Percentiles rank a stretch among this genome's conserved stretches.
These are phyloP conservation scores for Umbelopsis ramanniana DNA, from an alignment of 192 early-diverging fungal species.

Conservation along the genomic window DNA sequence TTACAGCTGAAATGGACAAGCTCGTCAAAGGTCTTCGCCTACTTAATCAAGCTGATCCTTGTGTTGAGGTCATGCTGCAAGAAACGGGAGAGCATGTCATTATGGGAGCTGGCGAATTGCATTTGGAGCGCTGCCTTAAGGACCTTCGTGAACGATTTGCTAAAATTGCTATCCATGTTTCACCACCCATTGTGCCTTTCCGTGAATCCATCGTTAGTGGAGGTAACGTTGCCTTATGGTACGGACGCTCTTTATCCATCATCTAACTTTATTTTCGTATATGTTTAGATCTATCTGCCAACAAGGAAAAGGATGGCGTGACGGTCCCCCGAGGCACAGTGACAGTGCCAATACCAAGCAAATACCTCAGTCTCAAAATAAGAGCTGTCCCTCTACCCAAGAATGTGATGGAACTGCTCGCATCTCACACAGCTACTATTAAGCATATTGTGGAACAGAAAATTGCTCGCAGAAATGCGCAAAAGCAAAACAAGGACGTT, in stretches of 20 bases:
- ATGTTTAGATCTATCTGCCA: slow-evolving; percentile 32
- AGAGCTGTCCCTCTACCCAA: slow-evolving; percentile 74
- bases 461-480: slow-evolving; percentile 30
- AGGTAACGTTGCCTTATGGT: background rate
- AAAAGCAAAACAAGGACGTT: slow-evolving; percentile 25
- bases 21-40: slow-evolving; percentile 86
- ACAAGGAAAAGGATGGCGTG: slow-evolving; percentile 51
- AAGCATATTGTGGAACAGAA: slow-evolving; percentile 58
- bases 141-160: slow-evolving; percentile 96
- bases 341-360: slow-evolving; percentile 61
- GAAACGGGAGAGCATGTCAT: slow-evolving; percentile 98
- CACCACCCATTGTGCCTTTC: slow-evolving; percentile 96
- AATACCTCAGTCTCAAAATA: slow-evolving; percentile 62
- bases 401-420: slow-evolving; percentile 61
- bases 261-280: too few species aligned
- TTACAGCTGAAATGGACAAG: slow-evolving; percentile 74
- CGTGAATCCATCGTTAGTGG: slow-evolving; percentile 83
- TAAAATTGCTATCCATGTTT: slow-evolving; percentile 91
- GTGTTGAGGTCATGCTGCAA: slow-evolving; percentile 89
- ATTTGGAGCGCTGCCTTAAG: slow-evolving; percentile 93
- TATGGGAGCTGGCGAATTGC: slow-evolving; percentile 94
- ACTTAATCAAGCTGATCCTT: slow-evolving; percentile 94
- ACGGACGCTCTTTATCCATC: too few species aligned
- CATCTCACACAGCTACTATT: slow-evolving; percentile 54
- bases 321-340: slow-evolving; percentile 65